Evolutionary conservation across 2,329 filamentous ascomycete species (phyloP), one percentile per base, ranked within the genome.

Genomic region (Diaporthe vexans): DNA sequence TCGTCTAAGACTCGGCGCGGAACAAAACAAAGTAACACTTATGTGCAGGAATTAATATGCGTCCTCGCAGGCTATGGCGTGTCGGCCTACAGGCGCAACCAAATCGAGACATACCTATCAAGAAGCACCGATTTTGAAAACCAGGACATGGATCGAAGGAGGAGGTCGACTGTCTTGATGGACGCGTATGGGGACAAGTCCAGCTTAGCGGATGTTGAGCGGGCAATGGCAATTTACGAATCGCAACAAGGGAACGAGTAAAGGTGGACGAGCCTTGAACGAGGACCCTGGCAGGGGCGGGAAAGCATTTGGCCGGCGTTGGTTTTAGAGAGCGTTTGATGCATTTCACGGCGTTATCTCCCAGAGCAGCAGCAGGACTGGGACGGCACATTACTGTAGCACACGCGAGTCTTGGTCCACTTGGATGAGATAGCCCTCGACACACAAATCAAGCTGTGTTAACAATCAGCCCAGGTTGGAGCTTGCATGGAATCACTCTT

Each of bases 181-280:
- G 84, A 88, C 48, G 84, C 87, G 73, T 89, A 89, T 74, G 86
- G 87, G 61, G 86, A 87, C 75, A 83, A 87, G 19, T 85, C 85
- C 37, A 88, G 84, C 76, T 81, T 89, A 5, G 84, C 85, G 35
- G 85, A 85, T 76, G 81, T 89, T 43, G 86, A 89, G 78, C 85
- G 83, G 59, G 87, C 87, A 2, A 82, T 89, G 70, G 80, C 83
- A 69, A 83, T 83, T 35, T 89, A 89, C 78, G 86, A 86, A 77
- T 46, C 57, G n/a, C 73, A 75, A 68, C 46, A 43, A n/a, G 58
- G 58, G n/a, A 35, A 67, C 6, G 59, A 74, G n/a, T 73, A 37
- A 33, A 26, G 3, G 10, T 35, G 19, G 43, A 6, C 8, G n/a
- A 15, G 21, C 15, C 19, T 29, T 37, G 40, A 1, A 17, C n/a